These are phyloP conservation scores for Andrographis paniculata DNA, from an alignment of 305 asterid genomes.

Conservation along the genomic window DNA sequence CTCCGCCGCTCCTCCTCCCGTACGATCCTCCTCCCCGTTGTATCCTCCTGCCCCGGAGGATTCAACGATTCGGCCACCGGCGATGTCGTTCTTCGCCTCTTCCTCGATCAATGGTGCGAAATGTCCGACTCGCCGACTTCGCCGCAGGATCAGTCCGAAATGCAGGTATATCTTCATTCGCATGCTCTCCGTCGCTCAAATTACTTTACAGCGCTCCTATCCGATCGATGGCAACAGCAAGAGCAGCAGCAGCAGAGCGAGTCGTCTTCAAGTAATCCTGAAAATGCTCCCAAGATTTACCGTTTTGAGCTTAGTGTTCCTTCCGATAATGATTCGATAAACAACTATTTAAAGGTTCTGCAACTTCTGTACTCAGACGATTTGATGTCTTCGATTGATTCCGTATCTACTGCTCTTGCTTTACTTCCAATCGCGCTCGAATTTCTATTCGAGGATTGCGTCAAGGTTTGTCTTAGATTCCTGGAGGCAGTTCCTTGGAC, in stretches of 20 bases:
- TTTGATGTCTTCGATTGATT: slow-evolving; percentile 32
- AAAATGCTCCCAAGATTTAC: slow-evolving; percentile 20
- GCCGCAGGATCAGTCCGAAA: slow-evolving; percentile 29
- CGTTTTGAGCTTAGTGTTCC: slow-evolving; percentile 43
- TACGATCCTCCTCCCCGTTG: neutral
- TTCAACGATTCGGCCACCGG: slow-evolving; percentile 47
- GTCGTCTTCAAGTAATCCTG: slow-evolving; percentile 17
- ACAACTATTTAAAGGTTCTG: slow-evolving; percentile 40
- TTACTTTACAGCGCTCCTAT: slow-evolving; percentile 66
- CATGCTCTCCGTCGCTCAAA: slow-evolving; percentile 51
- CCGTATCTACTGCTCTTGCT: slow-evolving; percentile 40
- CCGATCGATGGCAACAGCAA: slow-evolving; percentile 72
- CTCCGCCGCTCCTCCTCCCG: slow-evolving; percentile 21
- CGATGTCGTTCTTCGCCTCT: slow-evolving; percentile 48
- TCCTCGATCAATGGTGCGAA: slow-evolving; percentile 22
- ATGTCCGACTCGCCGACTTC: slow-evolving; percentile 28
- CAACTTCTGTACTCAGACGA: slow-evolving; percentile 63
- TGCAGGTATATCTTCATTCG: slow-evolving; percentile 63
- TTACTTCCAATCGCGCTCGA: slow-evolving; percentile 70
- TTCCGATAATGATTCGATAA: slow-evolving; percentile 29
- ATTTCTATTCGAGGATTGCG: slow-evolving; percentile 79
- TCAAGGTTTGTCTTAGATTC: slow-evolving; percentile 57
- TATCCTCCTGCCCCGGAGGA: slow-evolving; percentile 19
- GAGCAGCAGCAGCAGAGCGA: slow-evolving; percentile 31
- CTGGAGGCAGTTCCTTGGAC: slow-evolving; percentile 97